A percentile compares a stretch with the other conserved stretches of the same genome.
These are phyloP conservation scores for Tetrahymena thermophila DNA, from an alignment of 73 alveolate genomes.

Conservation along the genomic window DNA sequence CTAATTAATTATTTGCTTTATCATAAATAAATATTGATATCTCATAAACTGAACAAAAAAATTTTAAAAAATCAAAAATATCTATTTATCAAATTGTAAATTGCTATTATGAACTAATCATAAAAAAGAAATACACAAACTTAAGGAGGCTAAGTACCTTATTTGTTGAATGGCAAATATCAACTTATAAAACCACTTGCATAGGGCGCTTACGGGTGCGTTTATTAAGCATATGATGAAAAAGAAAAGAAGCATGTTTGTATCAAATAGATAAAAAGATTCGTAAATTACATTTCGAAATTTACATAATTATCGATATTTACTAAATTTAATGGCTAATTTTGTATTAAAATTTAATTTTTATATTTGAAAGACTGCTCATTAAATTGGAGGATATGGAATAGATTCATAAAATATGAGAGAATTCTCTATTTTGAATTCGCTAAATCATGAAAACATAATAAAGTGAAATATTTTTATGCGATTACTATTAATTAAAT, in stretches of 20 bases:
- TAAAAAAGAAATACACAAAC: not conserved
- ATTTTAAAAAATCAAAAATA: not conserved
- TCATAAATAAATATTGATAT: no score
- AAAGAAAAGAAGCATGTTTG: not conserved
- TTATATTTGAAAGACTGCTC: not conserved
- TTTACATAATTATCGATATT: not conserved
- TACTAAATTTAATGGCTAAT: not conserved
- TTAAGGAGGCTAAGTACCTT: not conserved
- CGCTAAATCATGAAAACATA: not conserved
- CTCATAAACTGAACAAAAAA: not conserved
- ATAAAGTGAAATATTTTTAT: not conserved
- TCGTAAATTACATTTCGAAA: not conserved
- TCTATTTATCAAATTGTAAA: not conserved
- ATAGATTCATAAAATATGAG: not conserved
- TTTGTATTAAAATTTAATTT: not conserved
- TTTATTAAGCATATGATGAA: not conserved
- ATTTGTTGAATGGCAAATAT: no score
- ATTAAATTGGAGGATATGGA: not conserved
- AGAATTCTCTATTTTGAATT: not conserved
- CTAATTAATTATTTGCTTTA: not conserved
- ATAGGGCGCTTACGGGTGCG: not conserved
- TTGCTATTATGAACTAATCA: not conserved
- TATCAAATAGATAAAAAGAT: not conserved
- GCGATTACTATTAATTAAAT: not conserved
- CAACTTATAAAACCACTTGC: not conserved